A percentile compares a stretch with the other conserved stretches of the same genome.
These are phyloP conservation scores for Saitozyma podzolica DNA, from an alignment of 768 basidiomycete genomes.

Conservation along the genomic window DNA sequence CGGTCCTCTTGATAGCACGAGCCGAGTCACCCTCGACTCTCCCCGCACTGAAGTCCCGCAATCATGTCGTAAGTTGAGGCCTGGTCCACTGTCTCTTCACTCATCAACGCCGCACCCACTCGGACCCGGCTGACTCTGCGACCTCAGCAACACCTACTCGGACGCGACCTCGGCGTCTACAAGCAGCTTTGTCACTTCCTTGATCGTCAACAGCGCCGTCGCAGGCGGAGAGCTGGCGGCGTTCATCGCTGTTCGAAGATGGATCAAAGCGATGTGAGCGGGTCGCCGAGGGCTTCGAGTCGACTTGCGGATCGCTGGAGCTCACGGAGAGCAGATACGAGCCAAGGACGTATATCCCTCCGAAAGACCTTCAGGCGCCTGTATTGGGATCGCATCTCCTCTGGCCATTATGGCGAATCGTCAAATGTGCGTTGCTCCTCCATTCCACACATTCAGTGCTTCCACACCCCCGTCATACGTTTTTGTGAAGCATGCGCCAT, in stretches of 20 bases:
- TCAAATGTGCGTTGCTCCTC: slow-evolving; percentile 17
- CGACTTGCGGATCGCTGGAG: background rate
- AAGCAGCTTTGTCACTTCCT: slow-evolving; percentile 75
- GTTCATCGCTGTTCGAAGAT: slow-evolving; percentile 80
- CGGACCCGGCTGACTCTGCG: too few species aligned
- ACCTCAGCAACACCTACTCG: slow-evolving; percentile 13
- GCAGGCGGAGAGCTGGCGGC: slow-evolving; percentile 63
- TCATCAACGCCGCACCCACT: too few species aligned
- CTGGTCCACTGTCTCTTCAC: too few species aligned
- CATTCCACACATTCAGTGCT: background rate
- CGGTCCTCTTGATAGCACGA: too few species aligned
- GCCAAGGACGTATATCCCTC: slow-evolving; percentile 72
- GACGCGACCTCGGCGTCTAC: slow-evolving; percentile 62
- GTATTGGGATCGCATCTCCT: slow-evolving; percentile 29
- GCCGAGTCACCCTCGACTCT: too few species aligned
- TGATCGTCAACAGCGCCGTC: slow-evolving; percentile 71
- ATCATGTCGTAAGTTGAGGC: too few species aligned
- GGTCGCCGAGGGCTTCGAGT: background rate
- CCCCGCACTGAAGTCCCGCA: too few species aligned
- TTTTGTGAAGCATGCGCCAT: slow-evolving; percentile 26
- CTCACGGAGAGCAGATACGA: slow-evolving; percentile 54
- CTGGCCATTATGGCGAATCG: slow-evolving; percentile 38
- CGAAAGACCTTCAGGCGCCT: slow-evolving; percentile 55
- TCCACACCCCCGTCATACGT: background rate
- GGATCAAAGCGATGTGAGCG: slow-evolving; percentile 79